A percentile compares a stretch with the other conserved stretches of the same genome.
Evolutionary conservation across 176 grass and related monocot species (phyloP).

Genomic region (Eleusine coracana): DNA sequence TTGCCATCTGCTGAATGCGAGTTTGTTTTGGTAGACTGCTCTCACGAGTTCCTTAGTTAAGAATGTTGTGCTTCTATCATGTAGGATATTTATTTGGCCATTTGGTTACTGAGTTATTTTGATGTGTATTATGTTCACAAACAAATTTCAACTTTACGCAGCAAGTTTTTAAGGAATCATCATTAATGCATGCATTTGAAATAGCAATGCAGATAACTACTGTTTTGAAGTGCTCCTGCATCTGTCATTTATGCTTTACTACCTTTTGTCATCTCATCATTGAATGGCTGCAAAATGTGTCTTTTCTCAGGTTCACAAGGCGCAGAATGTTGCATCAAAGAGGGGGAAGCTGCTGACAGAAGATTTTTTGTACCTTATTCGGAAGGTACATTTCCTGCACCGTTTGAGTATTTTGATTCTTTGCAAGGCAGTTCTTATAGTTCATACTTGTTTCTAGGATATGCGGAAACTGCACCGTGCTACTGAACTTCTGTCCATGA

Average conservation of each 20-base stretch:
- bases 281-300: slow-evolving; percentile 13
- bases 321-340: slow-evolving; percentile 87
- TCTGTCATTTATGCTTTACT: neutral
- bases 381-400: slow-evolving; percentile 63
- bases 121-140: neutral
- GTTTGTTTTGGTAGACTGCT: neutral
- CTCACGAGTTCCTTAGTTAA: neutral
- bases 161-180: neutral
- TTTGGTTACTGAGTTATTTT: slow-evolving; percentile 4
- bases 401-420: slow-evolving; percentile 12
- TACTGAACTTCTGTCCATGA: slow-evolving; percentile 88
- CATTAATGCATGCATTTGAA: neutral
- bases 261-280: slow-evolving; percentile 22
- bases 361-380: slow-evolving; percentile 94
- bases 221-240: neutral
- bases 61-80: neutral
- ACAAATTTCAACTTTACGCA: neutral
- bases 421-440: neutral
- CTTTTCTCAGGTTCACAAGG: slow-evolving; percentile 83
- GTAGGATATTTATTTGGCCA: neutral
- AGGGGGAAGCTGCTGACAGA: slow-evolving; percentile 94
- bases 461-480: slow-evolving; percentile 72
- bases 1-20: neutral
- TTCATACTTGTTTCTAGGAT: slow-evolving; percentile 50
- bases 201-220: neutral